These are phyloP conservation scores for Cladosporium oxysporum DNA, from an alignment of 2,329 filamentous ascomycete species.

Conservation along the genomic window DNA sequence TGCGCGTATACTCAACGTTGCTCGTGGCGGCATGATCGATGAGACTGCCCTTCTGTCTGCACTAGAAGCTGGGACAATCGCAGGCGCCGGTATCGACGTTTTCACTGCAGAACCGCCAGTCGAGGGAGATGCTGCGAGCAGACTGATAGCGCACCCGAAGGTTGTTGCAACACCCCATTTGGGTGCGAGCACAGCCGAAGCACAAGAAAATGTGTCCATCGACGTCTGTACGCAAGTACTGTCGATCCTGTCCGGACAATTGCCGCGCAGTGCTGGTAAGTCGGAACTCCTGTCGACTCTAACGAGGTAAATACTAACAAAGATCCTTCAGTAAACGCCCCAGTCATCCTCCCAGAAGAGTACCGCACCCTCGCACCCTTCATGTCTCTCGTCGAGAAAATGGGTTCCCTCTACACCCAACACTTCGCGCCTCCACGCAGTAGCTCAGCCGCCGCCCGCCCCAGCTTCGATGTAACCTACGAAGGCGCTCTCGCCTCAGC, in stretches of 20 bases:
- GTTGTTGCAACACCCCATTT: conserved; percentile 79
- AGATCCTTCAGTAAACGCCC: conserved; percentile 72
- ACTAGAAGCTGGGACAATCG: conserved; percentile 69
- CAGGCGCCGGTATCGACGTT: conserved; percentile 77
- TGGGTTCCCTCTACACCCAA: conserved; percentile 78
- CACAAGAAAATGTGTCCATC: conserved; percentile 79
- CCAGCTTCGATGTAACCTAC: conserved; percentile 74
- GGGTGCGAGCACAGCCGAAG: conserved; percentile 77
- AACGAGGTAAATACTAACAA: background rate
- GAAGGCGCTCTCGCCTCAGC: conserved; percentile 72
- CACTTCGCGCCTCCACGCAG: conserved; percentile 58
- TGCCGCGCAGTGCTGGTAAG: conserved; percentile 57
- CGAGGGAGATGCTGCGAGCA: conserved; percentile 60
- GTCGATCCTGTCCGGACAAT: conserved; percentile 69
- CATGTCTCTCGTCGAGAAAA: conserved; percentile 73
- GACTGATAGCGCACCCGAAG: conserved; percentile 67
- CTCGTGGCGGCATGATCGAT: conserved; percentile 74
- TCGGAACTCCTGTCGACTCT: background rate
- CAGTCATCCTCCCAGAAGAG: conserved; percentile 78
- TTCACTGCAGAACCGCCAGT: conserved; percentile 73
- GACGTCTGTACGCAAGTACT: conserved; percentile 81
- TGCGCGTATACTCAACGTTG: conserved; percentile 75
- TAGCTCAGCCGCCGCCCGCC: conserved; percentile 46
- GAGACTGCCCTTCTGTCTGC: conserved; percentile 71
- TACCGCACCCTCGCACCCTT: conserved; percentile 77